Evolutionary conservation across 495 filamentous ascomycete genomes (phyloP), one percentile per base, ranked within the genome.

Genomic region (Bacidia gigantensis): DNA sequence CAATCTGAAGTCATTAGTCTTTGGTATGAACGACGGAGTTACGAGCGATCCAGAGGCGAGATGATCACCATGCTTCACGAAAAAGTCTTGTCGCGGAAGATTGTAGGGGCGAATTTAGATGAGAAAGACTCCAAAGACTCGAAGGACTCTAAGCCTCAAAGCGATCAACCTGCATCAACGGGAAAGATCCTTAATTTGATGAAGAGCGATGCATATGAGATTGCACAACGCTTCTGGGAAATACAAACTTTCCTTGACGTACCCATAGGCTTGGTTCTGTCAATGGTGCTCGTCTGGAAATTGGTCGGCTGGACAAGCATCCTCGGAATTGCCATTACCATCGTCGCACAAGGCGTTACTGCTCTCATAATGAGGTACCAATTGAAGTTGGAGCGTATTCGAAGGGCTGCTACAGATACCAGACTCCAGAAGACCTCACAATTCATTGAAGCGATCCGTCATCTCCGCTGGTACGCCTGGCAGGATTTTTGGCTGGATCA

Each of bases 11-110:
- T 89, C 0, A 75, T 90, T 54, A 77, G 63, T 45, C 65, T 88
- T 0, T 90, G 87, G 86, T 88, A 79, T 58, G 74, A 76, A 49
- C 73, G 87, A 46, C 75, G 86, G 48, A 74, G 73, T 52, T 93
- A 90, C 57, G 87, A 93, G 59, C 70, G 86, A 46, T 84, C 83
- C 3, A 69, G 87, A 41, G 87, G 87, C 9, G 86, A 89, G 61
- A 80, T 90, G 79, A 82, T 93, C 46, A 90, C 86, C 50, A 89
- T 87, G 78, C 70, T 92, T 23, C 89, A 89, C 52, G 86, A 88
- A 61, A 93, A 93, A 66, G 86, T 84, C 0, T 65, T 92, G 9
- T 76, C 78, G 3, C 69, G 87, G 26, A 89, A 90, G 65, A 76
- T 86, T 0, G 74, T 84, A 50, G 78, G 78, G 9, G 62, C 72